Percentiles rank a stretch among this genome's conserved stretches.
Conservation (phyloP, 2,329 filamentous ascomycete species). For the Cercospora nicotianae region DNA sequence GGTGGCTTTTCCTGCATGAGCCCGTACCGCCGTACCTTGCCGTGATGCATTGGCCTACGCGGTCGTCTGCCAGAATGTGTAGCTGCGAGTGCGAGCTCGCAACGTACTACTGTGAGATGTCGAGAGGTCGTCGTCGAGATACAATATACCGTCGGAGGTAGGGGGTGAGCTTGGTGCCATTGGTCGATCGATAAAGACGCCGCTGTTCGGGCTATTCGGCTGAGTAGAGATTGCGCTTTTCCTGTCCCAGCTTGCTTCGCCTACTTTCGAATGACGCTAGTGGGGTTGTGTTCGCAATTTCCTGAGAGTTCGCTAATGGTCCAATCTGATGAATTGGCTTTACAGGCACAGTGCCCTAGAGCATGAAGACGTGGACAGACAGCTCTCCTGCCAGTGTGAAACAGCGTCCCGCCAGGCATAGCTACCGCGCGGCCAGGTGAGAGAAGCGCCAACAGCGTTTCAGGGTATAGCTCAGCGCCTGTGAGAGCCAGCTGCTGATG, state of each 20-base stretch:
- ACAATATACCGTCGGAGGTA: not conserved
- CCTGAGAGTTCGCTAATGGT: not conserved
- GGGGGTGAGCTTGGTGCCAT: not conserved
- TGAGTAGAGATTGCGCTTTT: not conserved
- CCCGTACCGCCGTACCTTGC: constrained; percentile 9
- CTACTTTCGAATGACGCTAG: constrained; percentile 1
- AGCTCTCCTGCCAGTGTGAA: constrained; percentile 12
- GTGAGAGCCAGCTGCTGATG: constrained; percentile 12
- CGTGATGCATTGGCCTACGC: constrained; percentile 16
- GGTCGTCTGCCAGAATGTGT: constrained; percentile 12
- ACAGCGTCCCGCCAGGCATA: constrained; percentile 6
- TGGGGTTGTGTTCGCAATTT: constrained; percentile 10
- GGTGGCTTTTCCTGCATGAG: constrained; percentile 18
- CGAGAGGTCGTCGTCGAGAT: not conserved
- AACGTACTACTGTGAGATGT: not conserved
- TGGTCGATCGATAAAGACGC: not conserved
- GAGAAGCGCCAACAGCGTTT: too few relatives aligned
- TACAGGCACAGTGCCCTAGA: not conserved
- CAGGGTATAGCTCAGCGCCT: not conserved
- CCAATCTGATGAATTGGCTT: constrained; percentile 8
- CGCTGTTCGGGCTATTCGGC: not conserved
- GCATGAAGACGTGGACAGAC: constrained; percentile 1
- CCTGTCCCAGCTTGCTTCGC: not conserved
- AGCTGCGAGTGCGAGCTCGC: not conserved
- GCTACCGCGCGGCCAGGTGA: constrained; percentile 1